Evolutionary conservation across 768 basidiomycete genomes (phyloP), one percentile per base, ranked within the genome.

Genomic region (Macrolepiota dolichaula): DNA sequence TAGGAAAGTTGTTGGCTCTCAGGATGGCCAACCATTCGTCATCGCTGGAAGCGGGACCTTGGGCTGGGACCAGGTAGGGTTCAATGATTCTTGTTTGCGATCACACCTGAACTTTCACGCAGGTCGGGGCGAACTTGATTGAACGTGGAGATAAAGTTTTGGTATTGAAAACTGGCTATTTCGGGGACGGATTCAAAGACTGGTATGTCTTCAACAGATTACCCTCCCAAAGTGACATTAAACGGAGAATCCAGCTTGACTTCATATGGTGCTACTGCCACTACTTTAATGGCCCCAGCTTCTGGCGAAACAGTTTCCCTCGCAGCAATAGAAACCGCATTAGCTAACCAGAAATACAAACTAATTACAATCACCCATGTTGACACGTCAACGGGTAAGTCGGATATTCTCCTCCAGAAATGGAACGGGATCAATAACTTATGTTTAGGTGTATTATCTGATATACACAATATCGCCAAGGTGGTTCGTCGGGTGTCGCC

Each of bases 361-460:
- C 68, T 90, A 51, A 75, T 96, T 64, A 92, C 92, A 9, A 82
- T 97, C 64, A 96, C 95, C 1, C 94, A 97, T 66, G 94, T 94
- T 55, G 92, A 94, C 72, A 94, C 92, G 1, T 92, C 87, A 3
- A 92, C 89, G 42, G 86, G 88, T 52, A 24, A 44, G 50, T 46
- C 50, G 51, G 17, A n/a, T 24, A 29, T 46, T 53, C n/a, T 24
- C 40, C 5, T 15, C 51, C 19, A 22, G 27, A 46, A 54, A 35
- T 24, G 44, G 15, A 24, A 37, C 22, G 29, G 22, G 17, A 36
- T 36, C 35, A 19, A 56, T 54, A 25, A 17, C 12, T n/a, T 25
- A 6, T 60, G 24, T 53, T 40, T 46, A 61, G 59, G 59, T 78
- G 94, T 96, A 13, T 79, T 95, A 37, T 91, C 91, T 1, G 82